Conservation (phyloP, 176 grass and related monocot genomes). For the Otatea glauca region DNA sequence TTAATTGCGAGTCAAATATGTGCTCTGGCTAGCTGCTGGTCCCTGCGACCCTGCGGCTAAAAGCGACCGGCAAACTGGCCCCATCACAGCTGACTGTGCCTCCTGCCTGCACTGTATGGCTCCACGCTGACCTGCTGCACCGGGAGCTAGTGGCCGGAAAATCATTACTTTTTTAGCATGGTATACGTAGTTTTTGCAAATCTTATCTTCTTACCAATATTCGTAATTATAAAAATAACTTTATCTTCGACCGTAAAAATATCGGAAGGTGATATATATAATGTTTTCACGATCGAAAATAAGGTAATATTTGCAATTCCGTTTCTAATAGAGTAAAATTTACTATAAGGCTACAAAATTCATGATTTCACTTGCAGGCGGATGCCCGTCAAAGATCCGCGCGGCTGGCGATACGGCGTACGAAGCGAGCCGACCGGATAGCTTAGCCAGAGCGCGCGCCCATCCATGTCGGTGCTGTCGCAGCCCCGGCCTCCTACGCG, state of each 20-base stretch:
- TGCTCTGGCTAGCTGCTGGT: neutral
- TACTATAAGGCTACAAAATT: too few species aligned
- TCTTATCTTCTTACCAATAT: too few species aligned
- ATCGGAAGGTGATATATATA: too few species aligned
- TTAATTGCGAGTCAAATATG: neutral
- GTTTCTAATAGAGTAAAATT: too few species aligned
- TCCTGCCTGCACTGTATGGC: neutral
- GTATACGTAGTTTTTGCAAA: too few species aligned
- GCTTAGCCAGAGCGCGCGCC: neutral
- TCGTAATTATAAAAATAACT: too few species aligned
- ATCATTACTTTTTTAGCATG: too few species aligned
- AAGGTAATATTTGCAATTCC: too few species aligned
- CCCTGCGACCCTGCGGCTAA: neutral
- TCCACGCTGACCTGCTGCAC: neutral
- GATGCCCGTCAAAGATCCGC: neutral
- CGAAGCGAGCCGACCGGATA: neutral
- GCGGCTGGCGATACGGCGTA: neutral
- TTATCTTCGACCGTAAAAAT: too few species aligned
- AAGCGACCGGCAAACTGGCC: neutral
- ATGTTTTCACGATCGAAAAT: too few species aligned
- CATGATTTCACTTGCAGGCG: too few species aligned
- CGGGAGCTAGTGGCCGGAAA: neutral
- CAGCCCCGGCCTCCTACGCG: neutral
- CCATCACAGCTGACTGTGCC: neutral
- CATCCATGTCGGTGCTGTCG: slow-evolving; percentile 25